Percentiles rank a stretch among this genome's conserved stretches.
Evolutionary conservation across 2,329 filamentous ascomycete genomes (phyloP).

Genomic region (Aspergillus fructus): DNA sequence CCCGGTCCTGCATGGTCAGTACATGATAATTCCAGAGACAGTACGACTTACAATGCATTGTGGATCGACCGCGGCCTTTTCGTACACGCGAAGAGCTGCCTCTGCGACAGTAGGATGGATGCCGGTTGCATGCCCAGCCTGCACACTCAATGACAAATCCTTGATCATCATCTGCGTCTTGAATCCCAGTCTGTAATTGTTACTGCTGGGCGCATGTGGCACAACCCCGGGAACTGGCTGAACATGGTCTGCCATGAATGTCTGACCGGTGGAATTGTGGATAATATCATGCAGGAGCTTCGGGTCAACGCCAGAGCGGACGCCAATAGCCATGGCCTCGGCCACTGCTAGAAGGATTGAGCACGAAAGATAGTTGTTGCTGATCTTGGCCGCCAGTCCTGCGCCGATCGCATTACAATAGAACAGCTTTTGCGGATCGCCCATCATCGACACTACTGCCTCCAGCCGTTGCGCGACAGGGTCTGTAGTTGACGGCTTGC

Average conservation of each 20-base stretch:
- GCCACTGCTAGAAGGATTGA: slow-evolving; percentile 59
- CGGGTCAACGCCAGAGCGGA: slow-evolving; percentile 57
- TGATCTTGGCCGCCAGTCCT: slow-evolving; percentile 59
- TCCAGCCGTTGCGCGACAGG: not conserved
- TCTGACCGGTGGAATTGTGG: slow-evolving; percentile 53
- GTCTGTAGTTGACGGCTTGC: too few species aligned
- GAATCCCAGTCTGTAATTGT: slow-evolving; percentile 56
- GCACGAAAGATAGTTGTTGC: slow-evolving; percentile 62
- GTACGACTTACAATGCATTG: too few species aligned
- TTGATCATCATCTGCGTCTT: slow-evolving; percentile 61
- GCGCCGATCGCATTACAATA: slow-evolving; percentile 54
- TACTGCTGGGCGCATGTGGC: slow-evolving; percentile 48
- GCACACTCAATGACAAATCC: slow-evolving; percentile 56
- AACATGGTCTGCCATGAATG: slow-evolving; percentile 52
- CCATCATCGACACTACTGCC: slow-evolving; percentile 52
- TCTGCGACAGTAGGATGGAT: too few species aligned
- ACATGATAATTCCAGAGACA: too few species aligned
- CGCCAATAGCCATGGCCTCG: slow-evolving; percentile 62
- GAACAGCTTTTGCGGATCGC: slow-evolving; percentile 47
- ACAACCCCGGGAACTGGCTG: slow-evolving; percentile 53
- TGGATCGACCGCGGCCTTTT: too few species aligned
- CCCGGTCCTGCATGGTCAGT: too few species aligned
- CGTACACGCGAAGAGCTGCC: too few species aligned
- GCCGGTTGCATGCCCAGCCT: slow-evolving; percentile 19
- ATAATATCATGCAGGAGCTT: slow-evolving; percentile 54